These are phyloP conservation scores for Euphorbia tirucalli DNA, from an alignment of 345 rosid genomes.

Conservation along the genomic window DNA sequence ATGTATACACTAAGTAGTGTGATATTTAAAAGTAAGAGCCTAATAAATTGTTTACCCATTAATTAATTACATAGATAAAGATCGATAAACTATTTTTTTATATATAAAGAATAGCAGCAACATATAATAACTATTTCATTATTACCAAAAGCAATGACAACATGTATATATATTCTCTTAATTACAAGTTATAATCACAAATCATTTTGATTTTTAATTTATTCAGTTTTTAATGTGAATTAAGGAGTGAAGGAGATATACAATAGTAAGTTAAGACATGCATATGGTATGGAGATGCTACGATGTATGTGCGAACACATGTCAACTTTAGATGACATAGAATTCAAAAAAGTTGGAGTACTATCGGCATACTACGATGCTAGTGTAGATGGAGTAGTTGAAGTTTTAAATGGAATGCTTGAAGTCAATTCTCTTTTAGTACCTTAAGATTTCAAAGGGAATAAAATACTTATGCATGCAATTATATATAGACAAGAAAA, in stretches of 20 bases:
- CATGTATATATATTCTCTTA: no score
- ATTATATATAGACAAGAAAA: slow-evolving; percentile 21
- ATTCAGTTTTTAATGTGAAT: no score
- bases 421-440: not conserved
- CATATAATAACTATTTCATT: no score
- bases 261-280: not conserved
- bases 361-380: not conserved
- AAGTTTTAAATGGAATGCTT: not conserved
- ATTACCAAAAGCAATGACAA: no score
- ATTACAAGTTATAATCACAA: no score
- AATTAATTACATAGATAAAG: no score
- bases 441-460: not conserved
- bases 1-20: no score
- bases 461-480: slow-evolving; percentile 5
- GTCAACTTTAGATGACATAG: not conserved
- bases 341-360: not conserved
- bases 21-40: no score
- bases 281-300: not conserved
- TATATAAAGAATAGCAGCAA: no score
- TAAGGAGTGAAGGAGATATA: not conserved
- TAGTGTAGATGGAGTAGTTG: not conserved
- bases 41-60: no score
- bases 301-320: not conserved
- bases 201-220: no score
- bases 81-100: no score